A percentile compares a stretch with the other conserved stretches of the same genome.
These are phyloP conservation scores for Bretschneidera sinensis DNA, from an alignment of 345 rosid genomes.

Conservation along the genomic window DNA sequence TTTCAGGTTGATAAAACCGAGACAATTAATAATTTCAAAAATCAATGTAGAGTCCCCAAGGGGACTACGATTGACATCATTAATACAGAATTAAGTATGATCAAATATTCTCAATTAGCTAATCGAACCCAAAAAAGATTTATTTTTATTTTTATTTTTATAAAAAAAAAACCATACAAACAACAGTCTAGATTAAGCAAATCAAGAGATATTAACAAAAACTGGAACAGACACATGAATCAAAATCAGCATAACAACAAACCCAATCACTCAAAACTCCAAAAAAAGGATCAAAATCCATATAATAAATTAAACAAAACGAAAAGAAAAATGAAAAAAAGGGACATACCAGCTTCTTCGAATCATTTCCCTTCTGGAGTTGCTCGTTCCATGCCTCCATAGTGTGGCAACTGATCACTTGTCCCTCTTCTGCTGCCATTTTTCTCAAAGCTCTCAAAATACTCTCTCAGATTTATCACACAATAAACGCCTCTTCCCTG, in stretches of 20 bases:
- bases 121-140: too few relatives aligned
- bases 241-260: background rate
- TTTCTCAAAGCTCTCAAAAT: constrained; percentile 3
- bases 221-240: background rate
- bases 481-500: background rate
- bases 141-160: too few relatives aligned
- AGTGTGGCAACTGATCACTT: constrained; percentile 67
- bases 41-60: too few relatives aligned
- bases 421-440: constrained; percentile 64
- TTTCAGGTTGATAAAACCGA: too few relatives aligned
- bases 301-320: background rate
- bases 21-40: too few relatives aligned
- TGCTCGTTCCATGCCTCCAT: constrained; percentile 61
- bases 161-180: too few relatives aligned
- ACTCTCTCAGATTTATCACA: background rate
- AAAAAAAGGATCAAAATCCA: too few relatives aligned
- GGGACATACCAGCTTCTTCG: constrained; percentile 71
- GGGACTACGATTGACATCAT: too few relatives aligned
- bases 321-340: background rate
- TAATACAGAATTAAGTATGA: too few relatives aligned
- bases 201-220: too few relatives aligned
- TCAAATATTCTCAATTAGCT: too few relatives aligned
- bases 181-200: too few relatives aligned
- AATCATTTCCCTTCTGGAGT: constrained; percentile 42
- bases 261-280: background rate